A percentile compares a stretch with the other conserved stretches of the same genome.
These are phyloP conservation scores for Coniella lustricola DNA, from an alignment of 2,329 filamentous ascomycete genomes.

Conservation along the genomic window DNA sequence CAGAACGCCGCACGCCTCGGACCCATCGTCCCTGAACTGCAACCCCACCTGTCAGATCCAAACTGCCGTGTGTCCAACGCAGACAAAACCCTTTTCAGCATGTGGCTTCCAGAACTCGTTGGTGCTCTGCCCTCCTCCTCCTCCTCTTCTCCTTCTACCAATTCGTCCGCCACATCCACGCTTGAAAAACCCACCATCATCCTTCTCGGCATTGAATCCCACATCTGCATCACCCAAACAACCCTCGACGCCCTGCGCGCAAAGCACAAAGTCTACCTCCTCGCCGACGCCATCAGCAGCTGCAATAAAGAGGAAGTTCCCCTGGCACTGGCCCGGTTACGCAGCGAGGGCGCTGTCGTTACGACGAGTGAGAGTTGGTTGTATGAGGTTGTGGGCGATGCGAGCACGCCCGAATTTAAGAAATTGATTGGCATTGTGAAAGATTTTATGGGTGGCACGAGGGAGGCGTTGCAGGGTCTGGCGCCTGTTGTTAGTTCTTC, in stretches of 20 bases:
- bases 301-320: slow-evolving; percentile 76
- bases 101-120: slow-evolving; percentile 67
- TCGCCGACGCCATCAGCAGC: slow-evolving; percentile 85
- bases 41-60: slow-evolving; percentile 42
- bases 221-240: slow-evolving; percentile 94
- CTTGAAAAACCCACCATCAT: slow-evolving; percentile 52
- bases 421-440: slow-evolving; percentile 70
- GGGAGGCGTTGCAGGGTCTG: slow-evolving; percentile 57
- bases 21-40: slow-evolving; percentile 67
- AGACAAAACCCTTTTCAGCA: slow-evolving; percentile 89
- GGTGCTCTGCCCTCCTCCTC: slow-evolving; percentile 22
- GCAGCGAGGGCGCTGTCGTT: slow-evolving; percentile 62
- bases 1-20: slow-evolving; percentile 76
- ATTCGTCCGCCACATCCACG: slow-evolving; percentile 22
- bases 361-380: slow-evolving; percentile 85
- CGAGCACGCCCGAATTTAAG: slow-evolving; percentile 64
- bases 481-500: slow-evolving; percentile 37
- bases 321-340: slow-evolving; percentile 69
- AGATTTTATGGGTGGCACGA: slow-evolving; percentile 65
- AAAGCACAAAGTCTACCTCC: slow-evolving; percentile 76
- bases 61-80: slow-evolving; percentile 37
- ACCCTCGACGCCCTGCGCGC: slow-evolving; percentile 68
- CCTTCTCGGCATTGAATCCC: slow-evolving; percentile 84
- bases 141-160: slow-evolving; percentile 15
- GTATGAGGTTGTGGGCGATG: slow-evolving; percentile 86